A percentile compares a stretch with the other conserved stretches of the same genome.
These are phyloP conservation scores for Periglandula ipomoeae DNA, from an alignment of 2,329 filamentous ascomycete species.

Conservation along the genomic window DNA sequence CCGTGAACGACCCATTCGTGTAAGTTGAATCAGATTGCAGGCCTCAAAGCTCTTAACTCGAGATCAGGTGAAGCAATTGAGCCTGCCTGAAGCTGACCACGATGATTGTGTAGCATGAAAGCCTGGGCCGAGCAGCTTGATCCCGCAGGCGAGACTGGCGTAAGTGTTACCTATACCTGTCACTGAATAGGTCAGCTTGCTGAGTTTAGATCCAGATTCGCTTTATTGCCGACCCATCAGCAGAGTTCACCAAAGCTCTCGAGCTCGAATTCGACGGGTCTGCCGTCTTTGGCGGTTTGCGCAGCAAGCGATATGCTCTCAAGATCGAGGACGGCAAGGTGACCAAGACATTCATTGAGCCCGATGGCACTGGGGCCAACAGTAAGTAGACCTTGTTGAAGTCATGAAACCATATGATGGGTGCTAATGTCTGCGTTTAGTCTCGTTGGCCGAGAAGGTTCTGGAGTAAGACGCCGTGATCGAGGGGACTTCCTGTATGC, in stretches of 20 bases:
- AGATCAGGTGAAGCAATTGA: not conserved
- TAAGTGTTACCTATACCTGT: conserved; percentile 37
- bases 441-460: conserved; percentile 43
- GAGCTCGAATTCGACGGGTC: conserved; percentile 75
- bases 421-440: conserved; percentile 19
- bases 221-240: conserved; percentile 76
- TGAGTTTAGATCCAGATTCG: conserved; percentile 51
- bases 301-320: conserved; percentile 83
- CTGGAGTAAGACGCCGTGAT: conserved; percentile 18
- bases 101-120: conserved; percentile 57
- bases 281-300: conserved; percentile 69
- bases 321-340: conserved; percentile 80
- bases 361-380: conserved; percentile 75
- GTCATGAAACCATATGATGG: not conserved
- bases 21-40: conserved; percentile 35
- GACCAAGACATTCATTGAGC: conserved; percentile 71
- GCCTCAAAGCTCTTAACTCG: not conserved
- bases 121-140: conserved; percentile 77
- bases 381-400: conserved; percentile 43
- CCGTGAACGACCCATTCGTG: conserved; percentile 94
- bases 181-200: not conserved
- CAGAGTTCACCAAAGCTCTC: conserved; percentile 71
- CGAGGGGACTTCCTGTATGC: too few species aligned
- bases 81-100: not conserved
- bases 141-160: conserved; percentile 62